Base-by-base conservation (phyloP, 768 basidiomycete species). In the Rubroboletus pulcherrimus region DNA sequence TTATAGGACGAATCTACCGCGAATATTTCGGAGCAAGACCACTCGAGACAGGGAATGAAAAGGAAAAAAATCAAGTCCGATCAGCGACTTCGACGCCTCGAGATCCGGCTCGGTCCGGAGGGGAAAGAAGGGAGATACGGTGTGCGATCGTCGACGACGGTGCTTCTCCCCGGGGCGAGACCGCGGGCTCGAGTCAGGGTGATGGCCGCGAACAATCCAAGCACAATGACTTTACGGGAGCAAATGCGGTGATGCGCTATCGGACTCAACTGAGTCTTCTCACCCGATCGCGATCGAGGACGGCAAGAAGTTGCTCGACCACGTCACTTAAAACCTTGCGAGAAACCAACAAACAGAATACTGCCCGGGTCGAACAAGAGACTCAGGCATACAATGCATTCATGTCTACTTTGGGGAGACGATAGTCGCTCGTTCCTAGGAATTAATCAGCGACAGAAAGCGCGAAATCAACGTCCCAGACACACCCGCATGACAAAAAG, bases 341-440 rank as follows among this genome's bases (percentile, higher is more conserved):
- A 21, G 35, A 6, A 33, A 49, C 30, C 12, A 40, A 26, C 35
- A 21, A 21, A 21, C 21, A 21, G 21, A 21, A 21, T 21, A 21
- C 21, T 21, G 21, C 21, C 21, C 21, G 21, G 21, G 21, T 21
- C 21, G 2, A 34, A 42, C 46, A 26, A 50, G 24, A 24, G 24
- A 43, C 30, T 60, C 43, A 64, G 5, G 58, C 63, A 37, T 71
- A 71, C 56, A 58, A 12, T 19, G 43, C 49, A 7, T 63, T 15
- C 63, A 64, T 63, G 1, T 64, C 47, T 8, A 71, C 66, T 9
- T 54, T 31, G 8, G 56, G 51, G 1, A 71, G 64, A 12, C 39
- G 59, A n/a, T 9, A n/a, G 34, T 66, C 61, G 15, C 59, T 62
- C 50, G 70, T 71, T 10, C 68, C 69, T 69, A 24, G 7, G 1